phyloP scores from a whole-genome alignment of 331 rosid genomes.

The Malus hybrid region DNA sequence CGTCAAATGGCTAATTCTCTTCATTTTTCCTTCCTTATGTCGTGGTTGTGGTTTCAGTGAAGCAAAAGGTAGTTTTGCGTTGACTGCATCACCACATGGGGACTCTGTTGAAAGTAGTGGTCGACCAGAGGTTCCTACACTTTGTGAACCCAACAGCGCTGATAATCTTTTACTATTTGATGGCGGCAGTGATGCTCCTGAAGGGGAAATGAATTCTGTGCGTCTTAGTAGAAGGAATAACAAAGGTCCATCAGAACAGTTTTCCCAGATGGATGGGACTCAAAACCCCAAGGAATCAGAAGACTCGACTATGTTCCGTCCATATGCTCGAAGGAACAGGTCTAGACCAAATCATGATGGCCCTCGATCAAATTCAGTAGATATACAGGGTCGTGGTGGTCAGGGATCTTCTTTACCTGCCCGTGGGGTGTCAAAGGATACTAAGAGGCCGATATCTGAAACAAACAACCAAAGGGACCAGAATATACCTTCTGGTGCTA shows the following conservation, averaged over 20 bases:
- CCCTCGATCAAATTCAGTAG: constrained; percentile 40
- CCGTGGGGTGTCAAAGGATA: constrained; percentile 55
- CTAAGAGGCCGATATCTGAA: constrained; percentile 47
- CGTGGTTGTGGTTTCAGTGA: constrained; percentile 47
- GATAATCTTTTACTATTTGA: constrained; percentile 91
- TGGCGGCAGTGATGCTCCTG: constrained; percentile 60
- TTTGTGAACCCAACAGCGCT: constrained; percentile 88
- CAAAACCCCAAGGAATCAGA: constrained; percentile 86
- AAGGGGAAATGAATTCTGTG: constrained; percentile 53
- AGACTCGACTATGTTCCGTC: constrained; percentile 87
- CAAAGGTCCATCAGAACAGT: constrained; percentile 70
- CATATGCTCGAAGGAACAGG: constrained; percentile 95
- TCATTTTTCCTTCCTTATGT: constrained; percentile 1
- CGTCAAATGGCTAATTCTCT: background rate
- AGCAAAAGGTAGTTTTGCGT: constrained; percentile 96
- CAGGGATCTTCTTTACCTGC: constrained; percentile 28
- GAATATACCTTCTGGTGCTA: constrained; percentile 43
- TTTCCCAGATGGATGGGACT: constrained; percentile 75
- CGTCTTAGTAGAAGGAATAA: constrained; percentile 55
- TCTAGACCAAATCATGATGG: constrained; percentile 81
- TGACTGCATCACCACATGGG: constrained; percentile 95
- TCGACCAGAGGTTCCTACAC: constrained; percentile 73
- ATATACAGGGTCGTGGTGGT: constrained; percentile 27
- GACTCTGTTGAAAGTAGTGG: constrained; percentile 98
- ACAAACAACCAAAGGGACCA: constrained; percentile 50